Conservation (phyloP, 2,329 filamentous ascomycete genomes). For the Aspergillus pseudotamarii region DNA sequence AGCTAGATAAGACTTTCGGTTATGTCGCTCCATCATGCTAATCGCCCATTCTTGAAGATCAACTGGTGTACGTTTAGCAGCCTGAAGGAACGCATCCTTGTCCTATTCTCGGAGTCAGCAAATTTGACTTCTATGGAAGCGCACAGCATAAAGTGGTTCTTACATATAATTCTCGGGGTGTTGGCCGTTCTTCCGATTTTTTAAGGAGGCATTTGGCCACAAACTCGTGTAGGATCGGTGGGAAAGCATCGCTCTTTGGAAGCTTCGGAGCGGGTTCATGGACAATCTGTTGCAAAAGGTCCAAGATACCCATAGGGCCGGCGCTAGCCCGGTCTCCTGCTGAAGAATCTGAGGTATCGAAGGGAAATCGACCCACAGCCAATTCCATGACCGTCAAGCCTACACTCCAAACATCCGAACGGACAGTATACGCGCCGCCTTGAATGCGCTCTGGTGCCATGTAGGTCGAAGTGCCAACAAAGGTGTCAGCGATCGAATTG, state of each 20-base stretch:
- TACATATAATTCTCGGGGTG: conserved; percentile 90
- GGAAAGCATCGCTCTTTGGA: conserved; percentile 97
- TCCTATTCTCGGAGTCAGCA: conserved; percentile 60
- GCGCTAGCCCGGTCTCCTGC: conserved; percentile 67
- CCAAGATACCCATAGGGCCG: conserved; percentile 88
- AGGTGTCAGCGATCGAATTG: conserved; percentile 97
- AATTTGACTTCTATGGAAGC: not conserved
- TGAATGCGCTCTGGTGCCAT: conserved; percentile 99
- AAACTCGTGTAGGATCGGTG: conserved; percentile 91
- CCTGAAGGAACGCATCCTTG: conserved; percentile 90
- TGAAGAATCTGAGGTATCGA: conserved; percentile 78
- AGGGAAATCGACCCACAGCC: conserved; percentile 96
- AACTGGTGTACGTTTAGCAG: conserved; percentile 93
- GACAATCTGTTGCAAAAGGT: conserved; percentile 95
- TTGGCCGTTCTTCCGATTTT: conserved; percentile 83
- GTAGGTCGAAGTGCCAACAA: conserved; percentile 97
- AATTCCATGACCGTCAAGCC: conserved; percentile 94
- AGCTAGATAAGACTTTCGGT: conserved; percentile 89
- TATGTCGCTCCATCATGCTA: conserved; percentile 89
- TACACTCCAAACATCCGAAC: conserved; percentile 98
- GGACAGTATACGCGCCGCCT: conserved; percentile 94
- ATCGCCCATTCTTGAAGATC: conserved; percentile 93
- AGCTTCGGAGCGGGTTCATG: conserved; percentile 91
- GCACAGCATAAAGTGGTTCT: conserved; percentile 34
- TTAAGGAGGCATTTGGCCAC: conserved; percentile 95